Conservation (phyloP, 352 stramenopile genomes). For the Phytophthora constricta region DNA sequence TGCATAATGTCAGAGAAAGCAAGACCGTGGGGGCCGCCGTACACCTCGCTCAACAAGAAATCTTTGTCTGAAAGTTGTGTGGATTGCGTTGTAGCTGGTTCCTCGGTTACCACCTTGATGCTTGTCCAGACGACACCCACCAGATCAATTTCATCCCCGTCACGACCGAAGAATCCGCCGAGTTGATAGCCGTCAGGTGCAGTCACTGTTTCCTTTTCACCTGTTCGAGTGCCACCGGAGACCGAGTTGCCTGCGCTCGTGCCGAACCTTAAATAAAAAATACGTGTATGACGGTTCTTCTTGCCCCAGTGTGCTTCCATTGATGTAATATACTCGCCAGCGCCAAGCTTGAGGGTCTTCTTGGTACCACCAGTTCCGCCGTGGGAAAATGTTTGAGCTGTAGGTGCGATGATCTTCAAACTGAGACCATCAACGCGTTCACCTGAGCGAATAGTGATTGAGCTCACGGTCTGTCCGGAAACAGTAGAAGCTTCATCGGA, state of each 20-base stretch:
- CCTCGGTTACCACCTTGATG: background rate
- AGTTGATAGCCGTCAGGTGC: slow-evolving; percentile 47
- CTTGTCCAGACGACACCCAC: slow-evolving; percentile 27
- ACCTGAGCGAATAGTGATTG: background rate
- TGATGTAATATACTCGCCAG: slow-evolving; percentile 45
- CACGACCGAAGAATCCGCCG: slow-evolving; percentile 49
- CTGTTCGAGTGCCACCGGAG: slow-evolving; percentile 29
- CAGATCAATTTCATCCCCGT: slow-evolving; percentile 37
- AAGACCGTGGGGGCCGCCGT: slow-evolving; percentile 21
- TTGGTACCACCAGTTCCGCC: background rate
- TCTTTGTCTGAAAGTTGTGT: slow-evolving; percentile 14
- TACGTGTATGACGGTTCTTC: slow-evolving; percentile 36
- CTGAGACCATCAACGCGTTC: background rate
- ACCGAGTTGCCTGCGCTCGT: slow-evolving; percentile 41
- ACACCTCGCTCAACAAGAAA: slow-evolving; percentile 25
- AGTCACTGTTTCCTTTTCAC: slow-evolving; percentile 31
- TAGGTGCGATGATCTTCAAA: background rate
- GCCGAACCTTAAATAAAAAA: slow-evolving; percentile 43
- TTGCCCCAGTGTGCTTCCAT: slow-evolving; percentile 45
- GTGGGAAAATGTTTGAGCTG: background rate
- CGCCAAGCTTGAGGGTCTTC: slow-evolving; percentile 33
- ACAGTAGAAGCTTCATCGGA: background rate
- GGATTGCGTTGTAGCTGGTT: background rate
- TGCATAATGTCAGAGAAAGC: slow-evolving; percentile 31
- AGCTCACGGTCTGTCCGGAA: background rate